A percentile compares a stretch with the other conserved stretches of the same genome.
Evolutionary conservation across 73 alveolate genomes (phyloP).

Genomic region (Uronychia setigera): DNA sequence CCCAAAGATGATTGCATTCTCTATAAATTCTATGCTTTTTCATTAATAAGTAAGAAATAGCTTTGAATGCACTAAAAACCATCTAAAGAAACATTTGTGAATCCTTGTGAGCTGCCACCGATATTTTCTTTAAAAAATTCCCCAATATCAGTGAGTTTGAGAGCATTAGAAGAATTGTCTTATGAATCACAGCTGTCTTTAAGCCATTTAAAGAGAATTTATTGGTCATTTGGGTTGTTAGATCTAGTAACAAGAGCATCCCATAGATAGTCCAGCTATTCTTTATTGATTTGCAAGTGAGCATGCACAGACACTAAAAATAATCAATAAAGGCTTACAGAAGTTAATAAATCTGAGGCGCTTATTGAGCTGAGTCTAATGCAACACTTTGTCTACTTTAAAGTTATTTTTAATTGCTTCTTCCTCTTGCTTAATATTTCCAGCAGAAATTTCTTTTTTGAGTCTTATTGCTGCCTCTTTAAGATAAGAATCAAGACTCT

Average conservation of each 20-base stretch:
- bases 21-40: conserved; percentile 37
- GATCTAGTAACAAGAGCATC: conserved; percentile 32
- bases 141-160: conserved; percentile 51
- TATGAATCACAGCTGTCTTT: conserved; percentile 47
- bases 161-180: conserved; percentile 8
- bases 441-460: conserved; percentile 9
- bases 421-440: conserved; percentile 16
- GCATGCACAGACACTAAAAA: conserved; percentile 15
- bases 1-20: background rate
- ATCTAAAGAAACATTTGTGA: conserved; percentile 61
- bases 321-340: background rate
- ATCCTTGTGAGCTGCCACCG: conserved; percentile 36
- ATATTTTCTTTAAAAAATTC: conserved; percentile 70
- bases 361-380: conserved; percentile 38
- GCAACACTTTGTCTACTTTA: background rate
- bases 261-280: conserved; percentile 45
- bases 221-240: conserved; percentile 30
- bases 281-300: conserved; percentile 8
- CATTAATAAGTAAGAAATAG: conserved; percentile 73
- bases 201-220: conserved; percentile 55
- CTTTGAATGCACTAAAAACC: conserved; percentile 82
- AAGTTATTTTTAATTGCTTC: background rate
- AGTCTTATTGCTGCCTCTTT: background rate
- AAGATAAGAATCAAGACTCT: background rate
- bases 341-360: conserved; percentile 47